A percentile compares a stretch with the other conserved stretches of the same genome.
These are phyloP conservation scores for Eucalyptus sideroxylon DNA, from an alignment of 345 rosid species.

Conservation along the genomic window DNA sequence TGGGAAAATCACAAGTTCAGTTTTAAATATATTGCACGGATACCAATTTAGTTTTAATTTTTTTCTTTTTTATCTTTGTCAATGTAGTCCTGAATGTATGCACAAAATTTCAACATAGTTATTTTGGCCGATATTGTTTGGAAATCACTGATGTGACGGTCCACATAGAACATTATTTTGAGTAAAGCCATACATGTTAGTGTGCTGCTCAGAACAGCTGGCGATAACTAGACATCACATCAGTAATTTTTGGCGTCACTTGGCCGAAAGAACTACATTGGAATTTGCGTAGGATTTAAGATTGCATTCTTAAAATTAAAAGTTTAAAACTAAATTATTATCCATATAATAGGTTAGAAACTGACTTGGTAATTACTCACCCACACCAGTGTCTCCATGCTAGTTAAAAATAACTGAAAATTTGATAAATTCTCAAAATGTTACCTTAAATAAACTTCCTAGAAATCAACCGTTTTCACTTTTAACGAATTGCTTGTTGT, in stretches of 20 bases:
- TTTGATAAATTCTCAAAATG: background rate
- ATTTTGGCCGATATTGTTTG: background rate
- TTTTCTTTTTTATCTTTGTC: no score
- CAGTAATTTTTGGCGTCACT: background rate
- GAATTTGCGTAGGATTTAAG: background rate
- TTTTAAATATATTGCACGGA: background rate
- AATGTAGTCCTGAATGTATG: background rate
- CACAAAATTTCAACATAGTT: background rate
- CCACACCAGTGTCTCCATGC: background rate
- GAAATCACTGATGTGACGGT: rapidly evolving
- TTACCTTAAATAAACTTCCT: background rate
- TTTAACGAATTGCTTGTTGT: background rate
- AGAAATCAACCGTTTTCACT: background rate
- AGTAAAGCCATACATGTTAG: background rate
- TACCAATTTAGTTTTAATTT: background rate
- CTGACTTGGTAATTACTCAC: no score
- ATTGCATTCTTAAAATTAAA: rapidly evolving
- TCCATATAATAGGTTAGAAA: background rate
- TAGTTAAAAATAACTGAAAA: no score
- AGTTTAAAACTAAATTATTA: rapidly evolving
- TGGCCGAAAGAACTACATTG: background rate
- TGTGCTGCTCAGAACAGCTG: rapidly evolving
- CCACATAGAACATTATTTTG: background rate
- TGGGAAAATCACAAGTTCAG: background rate
- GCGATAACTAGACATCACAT: no score